phyloP scores from a whole-genome alignment of 2,329 filamentous ascomycete genomes.

The Hirsutella rhossiliensis region DNA sequence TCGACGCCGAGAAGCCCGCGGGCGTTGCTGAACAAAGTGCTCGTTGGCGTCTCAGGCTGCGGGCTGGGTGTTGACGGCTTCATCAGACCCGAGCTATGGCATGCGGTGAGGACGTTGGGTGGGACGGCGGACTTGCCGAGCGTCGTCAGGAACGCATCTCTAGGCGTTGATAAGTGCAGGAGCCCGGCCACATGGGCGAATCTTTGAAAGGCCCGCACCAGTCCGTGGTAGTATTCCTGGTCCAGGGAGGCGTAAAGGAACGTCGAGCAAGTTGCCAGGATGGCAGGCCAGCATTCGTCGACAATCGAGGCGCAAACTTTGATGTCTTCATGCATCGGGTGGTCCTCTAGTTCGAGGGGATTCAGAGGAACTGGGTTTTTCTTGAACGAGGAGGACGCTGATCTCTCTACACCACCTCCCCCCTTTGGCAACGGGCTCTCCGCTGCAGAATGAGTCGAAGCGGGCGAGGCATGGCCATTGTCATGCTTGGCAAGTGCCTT shows the following conservation, averaged over 20 bases:
- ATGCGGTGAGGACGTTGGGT: conserved; percentile 57
- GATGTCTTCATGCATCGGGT: conserved; percentile 59
- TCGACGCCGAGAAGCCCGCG: conserved; percentile 65
- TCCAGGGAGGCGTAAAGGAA: conserved; percentile 89
- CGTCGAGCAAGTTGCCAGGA: conserved; percentile 88
- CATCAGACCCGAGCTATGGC: conserved; percentile 35
- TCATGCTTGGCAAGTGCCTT: conserved; percentile 31
- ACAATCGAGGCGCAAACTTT: conserved; percentile 71
- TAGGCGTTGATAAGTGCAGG: conserved; percentile 68
- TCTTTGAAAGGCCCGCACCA: conserved; percentile 89
- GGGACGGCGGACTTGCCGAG: conserved; percentile 89
- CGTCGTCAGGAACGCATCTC: conserved; percentile 91
- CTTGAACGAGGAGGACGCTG: conserved; percentile 48
- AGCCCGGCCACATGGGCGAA: conserved; percentile 91
- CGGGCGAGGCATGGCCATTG: conserved; percentile 29
- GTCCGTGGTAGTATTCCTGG: conserved; percentile 81
- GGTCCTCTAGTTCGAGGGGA: conserved; percentile 62
- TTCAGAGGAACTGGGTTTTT: conserved; percentile 74
- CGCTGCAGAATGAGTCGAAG: conserved; percentile 21
- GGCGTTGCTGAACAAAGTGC: conserved; percentile 56
- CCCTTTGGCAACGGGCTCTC: conserved; percentile 17
- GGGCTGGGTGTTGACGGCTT: conserved; percentile 32
- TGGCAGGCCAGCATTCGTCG: conserved; percentile 88
- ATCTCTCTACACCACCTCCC: conserved; percentile 38
- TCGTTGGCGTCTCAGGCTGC: conserved; percentile 33